Evolutionary conservation across 805 yeast genomes (phyloP).

Genomic region (Starmerella stigmatis): DNA sequence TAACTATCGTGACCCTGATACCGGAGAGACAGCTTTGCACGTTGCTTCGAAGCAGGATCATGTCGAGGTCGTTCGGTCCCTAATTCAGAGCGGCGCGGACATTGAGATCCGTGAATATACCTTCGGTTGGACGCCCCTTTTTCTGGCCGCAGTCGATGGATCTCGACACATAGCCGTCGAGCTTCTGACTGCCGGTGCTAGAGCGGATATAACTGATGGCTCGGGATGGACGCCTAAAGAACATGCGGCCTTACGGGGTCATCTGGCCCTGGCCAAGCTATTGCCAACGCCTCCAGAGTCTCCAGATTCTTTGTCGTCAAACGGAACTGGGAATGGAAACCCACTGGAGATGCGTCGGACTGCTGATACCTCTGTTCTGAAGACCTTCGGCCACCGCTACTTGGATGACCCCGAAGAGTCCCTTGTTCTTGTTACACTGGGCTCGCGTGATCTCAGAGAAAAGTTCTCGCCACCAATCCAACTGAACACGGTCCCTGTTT

Average conservation of each 20-base stretch:
- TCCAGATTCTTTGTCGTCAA: background rate
- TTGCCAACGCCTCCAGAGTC: conserved; percentile 30
- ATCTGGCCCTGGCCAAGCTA: conserved; percentile 54
- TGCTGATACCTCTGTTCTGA: conserved; percentile 43
- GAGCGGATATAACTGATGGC: conserved; percentile 51
- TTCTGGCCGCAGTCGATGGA: conserved; percentile 85
- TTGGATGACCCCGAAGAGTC: conserved; percentile 49
- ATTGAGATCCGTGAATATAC: conserved; percentile 64
- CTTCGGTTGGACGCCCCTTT: conserved; percentile 92
- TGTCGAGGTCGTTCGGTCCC: conserved; percentile 43
- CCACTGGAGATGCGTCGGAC: conserved; percentile 8
- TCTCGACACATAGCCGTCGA: conserved; percentile 44
- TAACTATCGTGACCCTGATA: conserved; percentile 46
- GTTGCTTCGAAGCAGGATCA: conserved; percentile 61
- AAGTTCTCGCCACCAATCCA: conserved; percentile 45
- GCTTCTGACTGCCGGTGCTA: conserved; percentile 46
- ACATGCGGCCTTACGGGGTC: conserved; percentile 87
- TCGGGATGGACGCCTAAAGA: conserved; percentile 98
- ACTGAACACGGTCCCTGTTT: conserved; percentile 61
- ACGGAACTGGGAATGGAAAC: background rate
- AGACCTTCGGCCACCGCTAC: conserved; percentile 77
- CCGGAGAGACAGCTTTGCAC: conserved; percentile 68
- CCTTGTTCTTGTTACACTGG: conserved; percentile 69
- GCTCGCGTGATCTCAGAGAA: conserved; percentile 70
- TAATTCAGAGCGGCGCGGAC: conserved; percentile 54